phyloP scores from a whole-genome alignment of 1,284 basidiomycete genomes.

The Rhodotorula sp. region DNA sequence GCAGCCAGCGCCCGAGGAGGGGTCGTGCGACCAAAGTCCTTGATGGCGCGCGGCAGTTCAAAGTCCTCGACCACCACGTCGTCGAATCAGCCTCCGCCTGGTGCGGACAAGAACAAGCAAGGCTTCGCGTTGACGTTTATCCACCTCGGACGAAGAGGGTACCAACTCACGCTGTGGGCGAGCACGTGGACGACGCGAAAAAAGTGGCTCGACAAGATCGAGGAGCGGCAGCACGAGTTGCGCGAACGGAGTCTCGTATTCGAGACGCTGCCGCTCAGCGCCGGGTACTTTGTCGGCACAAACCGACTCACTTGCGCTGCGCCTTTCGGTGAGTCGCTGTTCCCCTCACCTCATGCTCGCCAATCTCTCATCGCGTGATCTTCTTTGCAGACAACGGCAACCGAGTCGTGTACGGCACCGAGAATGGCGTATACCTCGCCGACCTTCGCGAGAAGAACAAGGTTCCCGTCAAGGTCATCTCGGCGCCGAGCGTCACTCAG shows the following conservation, averaged over 20 bases:
- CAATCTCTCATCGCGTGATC: not conserved
- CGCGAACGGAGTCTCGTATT: slow-evolving; percentile 84
- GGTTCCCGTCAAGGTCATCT: slow-evolving; percentile 81
- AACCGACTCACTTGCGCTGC: slow-evolving; percentile 92
- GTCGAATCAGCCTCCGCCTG: slow-evolving; percentile 25
- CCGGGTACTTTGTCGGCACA: slow-evolving; percentile 78
- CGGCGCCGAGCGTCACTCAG: slow-evolving; percentile 85
- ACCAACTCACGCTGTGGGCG: slow-evolving; percentile 90
- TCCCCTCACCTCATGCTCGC: not conserved
- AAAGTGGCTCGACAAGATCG: slow-evolving; percentile 94
- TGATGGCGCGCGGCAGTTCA: slow-evolving; percentile 52
- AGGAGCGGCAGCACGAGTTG: slow-evolving; percentile 82
- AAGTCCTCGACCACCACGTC: slow-evolving; percentile 27
- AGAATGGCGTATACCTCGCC: slow-evolving; percentile 93
- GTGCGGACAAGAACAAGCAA: slow-evolving; percentile 62
- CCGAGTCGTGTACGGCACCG: slow-evolving; percentile 90
- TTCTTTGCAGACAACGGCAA: slow-evolving; percentile 68
- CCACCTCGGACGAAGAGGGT: slow-evolving; percentile 89
- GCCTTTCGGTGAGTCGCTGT: slow-evolving; percentile 73
- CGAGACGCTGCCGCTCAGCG: slow-evolving; percentile 78
- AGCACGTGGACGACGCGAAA: slow-evolving; percentile 78
- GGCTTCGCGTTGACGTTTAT: slow-evolving; percentile 91
- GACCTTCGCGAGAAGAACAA: slow-evolving; percentile 71
- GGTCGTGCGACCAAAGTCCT: slow-evolving; percentile 52
- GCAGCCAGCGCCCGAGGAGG: slow-evolving; percentile 40